Evolutionary conservation across 2,329 filamentous ascomycete species (phyloP), one percentile per base, ranked within the genome.

Genomic region (Parafenestella ontariensis): DNA sequence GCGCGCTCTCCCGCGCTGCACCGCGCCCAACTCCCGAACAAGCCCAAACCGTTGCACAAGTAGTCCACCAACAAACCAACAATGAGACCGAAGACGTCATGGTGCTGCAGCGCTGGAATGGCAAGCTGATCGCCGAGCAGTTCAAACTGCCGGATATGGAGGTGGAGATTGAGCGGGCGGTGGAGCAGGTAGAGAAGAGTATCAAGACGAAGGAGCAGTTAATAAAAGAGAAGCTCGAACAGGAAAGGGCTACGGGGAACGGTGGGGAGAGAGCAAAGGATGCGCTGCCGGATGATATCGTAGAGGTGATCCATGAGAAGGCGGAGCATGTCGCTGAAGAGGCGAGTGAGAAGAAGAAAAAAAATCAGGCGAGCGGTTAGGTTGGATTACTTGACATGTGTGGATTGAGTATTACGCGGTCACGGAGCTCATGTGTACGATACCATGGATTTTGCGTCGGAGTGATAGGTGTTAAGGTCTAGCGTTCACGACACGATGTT

Each of bases 121-220:
- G 79, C 42, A 81, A 81, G 61, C 67, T 82, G n/a, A 74, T 82
- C 21, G 81, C 81, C 5, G 79, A 82, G 58, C 71, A 74, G 3
- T 81, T 81, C 58, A 61, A 77, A 8, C 67, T 82, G 21, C 79
- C 81, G 1, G 81, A 81, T 48, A 81, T 83, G 79, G 78, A 82
- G 57, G 74, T 82, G n/a, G 81, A 83, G 65, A 81, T 83, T 49
- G 81, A 83, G 69, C 69, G 81, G 10, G 81, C 81, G 6, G 80
- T 82, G 0, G 78, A 81, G 68, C 81, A 83, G 61, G 80, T 83
- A 1, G 77, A 82, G 61, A 71, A 71, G 21, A 68, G 66, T 1
- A 78, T 82, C 43, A 77, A 79, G 51, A 69, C 67, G 2, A 74
- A 72, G 44, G 71, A 75, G 42, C 65, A 73, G 57, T 51, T 75